These are phyloP conservation scores for Dothideomycetidae sp. DNA, from an alignment of 2,329 filamentous ascomycete species.

Conservation along the genomic window DNA sequence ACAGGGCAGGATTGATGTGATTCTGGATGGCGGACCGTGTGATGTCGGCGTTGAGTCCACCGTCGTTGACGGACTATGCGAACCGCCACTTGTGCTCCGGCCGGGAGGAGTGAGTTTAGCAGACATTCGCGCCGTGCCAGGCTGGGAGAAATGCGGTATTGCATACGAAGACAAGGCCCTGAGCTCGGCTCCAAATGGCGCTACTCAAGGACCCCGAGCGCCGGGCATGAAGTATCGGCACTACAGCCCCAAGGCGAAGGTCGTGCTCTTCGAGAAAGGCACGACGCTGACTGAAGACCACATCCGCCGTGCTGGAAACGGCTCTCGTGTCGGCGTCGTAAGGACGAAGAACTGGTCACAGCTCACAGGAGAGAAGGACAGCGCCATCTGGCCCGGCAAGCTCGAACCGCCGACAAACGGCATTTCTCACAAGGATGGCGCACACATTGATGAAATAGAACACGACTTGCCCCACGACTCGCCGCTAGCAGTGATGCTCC, in stretches of 20 bases:
- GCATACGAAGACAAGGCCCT: slow-evolving; percentile 68
- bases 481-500: slow-evolving; percentile 2
- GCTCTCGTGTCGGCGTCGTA: slow-evolving; percentile 27
- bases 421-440: background rate
- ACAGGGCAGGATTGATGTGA: slow-evolving; percentile 64
- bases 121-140: slow-evolving; percentile 54
- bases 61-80: slow-evolving; percentile 77
- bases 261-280: slow-evolving; percentile 63
- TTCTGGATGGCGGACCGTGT: slow-evolving; percentile 79
- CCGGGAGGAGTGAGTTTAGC: slow-evolving; percentile 81
- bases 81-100: slow-evolving; percentile 66
- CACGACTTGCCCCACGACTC: background rate
- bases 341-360: slow-evolving; percentile 23
- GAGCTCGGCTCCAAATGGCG: slow-evolving; percentile 41
- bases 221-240: slow-evolving; percentile 99
- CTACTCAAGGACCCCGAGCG: slow-evolving; percentile 49
- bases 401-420: background rate
- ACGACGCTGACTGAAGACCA: slow-evolving; percentile 20
- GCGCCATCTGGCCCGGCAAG: slow-evolving; percentile 15
- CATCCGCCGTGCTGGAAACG: slow-evolving; percentile 16
- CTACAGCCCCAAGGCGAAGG: slow-evolving; percentile 79
- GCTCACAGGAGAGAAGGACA: slow-evolving; percentile 4
- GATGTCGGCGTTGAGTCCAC: slow-evolving; percentile 90
- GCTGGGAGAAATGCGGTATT: slow-evolving; percentile 66
- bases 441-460: background rate